Conservation (phyloP, 805 yeast genomes). For the Blastobotrys americana region DNA sequence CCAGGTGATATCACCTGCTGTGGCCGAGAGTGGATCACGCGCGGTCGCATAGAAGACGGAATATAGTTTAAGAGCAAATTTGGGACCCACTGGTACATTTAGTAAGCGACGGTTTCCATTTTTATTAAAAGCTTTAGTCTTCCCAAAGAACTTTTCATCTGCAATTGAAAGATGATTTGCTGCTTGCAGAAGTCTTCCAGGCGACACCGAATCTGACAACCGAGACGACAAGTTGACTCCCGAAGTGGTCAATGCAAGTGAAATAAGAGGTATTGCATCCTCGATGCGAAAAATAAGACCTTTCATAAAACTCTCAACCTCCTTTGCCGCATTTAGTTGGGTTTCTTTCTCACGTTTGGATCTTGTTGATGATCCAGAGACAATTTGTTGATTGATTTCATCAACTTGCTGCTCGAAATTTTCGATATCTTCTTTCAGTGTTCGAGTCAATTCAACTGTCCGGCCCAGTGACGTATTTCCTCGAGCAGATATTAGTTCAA, state of each 20-base stretch:
- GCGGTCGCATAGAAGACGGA: conserved; percentile 42
- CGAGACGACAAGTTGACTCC: conserved; percentile 53
- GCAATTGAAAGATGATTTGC: conserved; percentile 39
- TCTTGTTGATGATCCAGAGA: conserved; percentile 17
- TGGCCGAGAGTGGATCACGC: conserved; percentile 38
- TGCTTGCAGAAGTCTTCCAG: conserved; percentile 60
- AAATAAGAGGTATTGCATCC: conserved; percentile 60
- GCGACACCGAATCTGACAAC: conserved; percentile 49
- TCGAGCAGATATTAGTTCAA: conserved; percentile 41
- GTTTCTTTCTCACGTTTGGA: conserved; percentile 18
- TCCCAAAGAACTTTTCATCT: conserved; percentile 28
- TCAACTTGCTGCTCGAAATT: conserved; percentile 44
- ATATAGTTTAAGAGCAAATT: conserved; percentile 49
- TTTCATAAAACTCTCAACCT: conserved; percentile 46
- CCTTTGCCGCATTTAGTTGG: conserved; percentile 32
- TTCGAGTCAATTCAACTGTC: conserved; percentile 47
- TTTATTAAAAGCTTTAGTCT: conserved; percentile 7
- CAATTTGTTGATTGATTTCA: conserved; percentile 29
- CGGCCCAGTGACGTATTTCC: conserved; percentile 37
- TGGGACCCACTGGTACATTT: conserved; percentile 48
- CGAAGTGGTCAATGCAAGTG: conserved; percentile 57
- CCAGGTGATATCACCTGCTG: conserved; percentile 51
- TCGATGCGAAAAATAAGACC: conserved; percentile 48
- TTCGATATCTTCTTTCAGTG: conserved; percentile 51
- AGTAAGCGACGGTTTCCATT: conserved; percentile 1